Base-by-base conservation (phyloP, 345 rosid genomes). In the Lumnitzera racemosa region DNA sequence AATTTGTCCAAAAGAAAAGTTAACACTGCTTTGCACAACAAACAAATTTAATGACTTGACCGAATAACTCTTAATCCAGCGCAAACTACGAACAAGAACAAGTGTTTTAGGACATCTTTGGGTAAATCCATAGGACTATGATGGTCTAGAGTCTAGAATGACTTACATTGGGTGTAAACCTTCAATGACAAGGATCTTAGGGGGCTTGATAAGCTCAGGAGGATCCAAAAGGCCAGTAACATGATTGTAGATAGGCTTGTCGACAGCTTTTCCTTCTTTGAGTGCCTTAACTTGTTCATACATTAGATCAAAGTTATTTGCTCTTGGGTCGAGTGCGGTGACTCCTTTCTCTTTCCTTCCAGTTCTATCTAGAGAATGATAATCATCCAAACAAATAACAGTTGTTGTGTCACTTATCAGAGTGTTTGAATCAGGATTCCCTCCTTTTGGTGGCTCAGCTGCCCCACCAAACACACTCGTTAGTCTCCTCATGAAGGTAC, bases 101-200 rank as follows among this genome's bases (percentile, higher is more conserved):
- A 7, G 43, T 36, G 7, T 7, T 9, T 36, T 36, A 4, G 9
- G 43, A 36, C 43, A 7, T 36, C 5, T 27, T 9, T 36, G 43
- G 0, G 1, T 36, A 36, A 36, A 36, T 36, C 43, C 5, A 36
- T 36, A 36, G 43, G 4, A 5, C 5, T 3, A 41, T 57, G 25
- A 41, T 29, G 46, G 23, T n/a, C 12, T 17, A 27, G 31, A 27
- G 31, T 27, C 31, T 27, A 27, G 31, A 23, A 43, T 41, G 25
- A 47, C 96, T 89, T 81, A 94, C 99, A 94, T 90, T 46, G 99
- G 99, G 59, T 94, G 99, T 58, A 94, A 74, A 20, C 99, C 99
- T 88, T 94, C 99, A 68, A 94, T 90, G 64, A 94, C 97, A 53
- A 87, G 91, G 68, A 94, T 94, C 87, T 84, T 94, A 13, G 99